Conservation (phyloP, 2,329 filamentous ascomycete genomes). For the Paecilomyces sp. region DNA sequence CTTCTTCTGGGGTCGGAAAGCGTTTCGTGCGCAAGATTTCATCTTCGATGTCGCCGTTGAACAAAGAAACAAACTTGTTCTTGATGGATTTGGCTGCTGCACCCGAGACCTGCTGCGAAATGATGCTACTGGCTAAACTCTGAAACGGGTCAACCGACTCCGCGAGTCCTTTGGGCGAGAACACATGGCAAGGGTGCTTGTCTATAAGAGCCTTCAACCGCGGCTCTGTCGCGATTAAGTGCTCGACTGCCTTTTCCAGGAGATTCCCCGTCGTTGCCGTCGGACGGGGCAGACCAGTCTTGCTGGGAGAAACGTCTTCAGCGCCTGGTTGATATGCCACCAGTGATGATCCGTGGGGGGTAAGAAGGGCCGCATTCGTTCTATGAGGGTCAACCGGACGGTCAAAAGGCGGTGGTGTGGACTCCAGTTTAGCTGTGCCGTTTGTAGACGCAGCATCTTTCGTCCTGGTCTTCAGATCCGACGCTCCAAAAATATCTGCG, state of each 20-base stretch:
- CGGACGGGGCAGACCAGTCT: constrained; percentile 32
- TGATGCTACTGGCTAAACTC: constrained; percentile 76
- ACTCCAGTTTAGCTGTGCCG: constrained; percentile 40
- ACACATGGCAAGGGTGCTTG: constrained; percentile 67
- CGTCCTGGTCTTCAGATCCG: constrained; percentile 28
- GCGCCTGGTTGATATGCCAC: constrained; percentile 40
- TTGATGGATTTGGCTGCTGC: constrained; percentile 87
- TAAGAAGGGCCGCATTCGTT: constrained; percentile 44
- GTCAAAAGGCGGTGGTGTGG: constrained; percentile 35
- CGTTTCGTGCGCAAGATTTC: constrained; percentile 11
- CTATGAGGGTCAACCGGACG: constrained; percentile 40
- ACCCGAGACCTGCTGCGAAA: constrained; percentile 92
- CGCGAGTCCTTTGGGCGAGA: constrained; percentile 72
- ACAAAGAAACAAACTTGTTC: constrained; percentile 71
- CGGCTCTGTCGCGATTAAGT: constrained; percentile 66
- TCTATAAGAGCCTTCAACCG: constrained; percentile 66
- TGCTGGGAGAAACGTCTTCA: constrained; percentile 33
- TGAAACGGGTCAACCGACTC: constrained; percentile 86
- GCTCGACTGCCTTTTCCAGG: constrained; percentile 65
- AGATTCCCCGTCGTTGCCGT: constrained; percentile 62
- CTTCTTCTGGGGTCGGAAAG: constrained; percentile 73
- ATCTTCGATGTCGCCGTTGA: constrained; percentile 38
- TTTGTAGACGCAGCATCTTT: constrained; percentile 1
- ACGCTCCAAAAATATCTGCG: background rate
- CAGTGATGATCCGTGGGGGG: constrained; percentile 38